A percentile compares a stretch with the other conserved stretches of the same genome.
These are phyloP conservation scores for Boletus semigastroideus DNA, from an alignment of 1,284 basidiomycete genomes.

Conservation along the genomic window DNA sequence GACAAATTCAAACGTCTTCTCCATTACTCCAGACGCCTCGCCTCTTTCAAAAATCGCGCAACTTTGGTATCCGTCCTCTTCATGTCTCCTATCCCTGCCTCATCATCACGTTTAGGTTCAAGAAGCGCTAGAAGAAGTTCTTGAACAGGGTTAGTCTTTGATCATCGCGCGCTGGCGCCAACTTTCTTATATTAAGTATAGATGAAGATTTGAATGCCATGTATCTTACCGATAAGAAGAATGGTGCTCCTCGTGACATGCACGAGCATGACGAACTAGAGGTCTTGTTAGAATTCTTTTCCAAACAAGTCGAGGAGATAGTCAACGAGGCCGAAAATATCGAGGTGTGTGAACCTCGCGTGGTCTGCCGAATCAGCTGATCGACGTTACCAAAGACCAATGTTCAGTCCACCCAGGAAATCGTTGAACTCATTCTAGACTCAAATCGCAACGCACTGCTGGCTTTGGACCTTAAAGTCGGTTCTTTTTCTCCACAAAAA, in stretches of 20 bases:
- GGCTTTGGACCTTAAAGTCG: constrained; percentile 86
- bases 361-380: not conserved
- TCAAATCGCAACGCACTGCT: constrained; percentile 93
- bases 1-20: constrained; percentile 89
- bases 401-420: constrained; percentile 95
- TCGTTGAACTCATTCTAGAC: constrained; percentile 95
- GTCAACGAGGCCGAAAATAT: constrained; percentile 90
- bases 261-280: constrained; percentile 94
- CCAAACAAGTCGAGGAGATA: constrained; percentile 95
- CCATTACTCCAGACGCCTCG: constrained; percentile 85
- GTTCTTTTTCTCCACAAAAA: constrained; percentile 13
- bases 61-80: constrained; percentile 52
- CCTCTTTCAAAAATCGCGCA: constrained; percentile 86
- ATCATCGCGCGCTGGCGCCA: not conserved
- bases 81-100: constrained; percentile 2
- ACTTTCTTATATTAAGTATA: constrained; percentile 33
- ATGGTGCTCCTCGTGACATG: constrained; percentile 50
- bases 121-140: constrained; percentile 84
- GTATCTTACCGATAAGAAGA: constrained; percentile 85
- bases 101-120: constrained; percentile 59
- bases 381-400: constrained; percentile 57
- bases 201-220: constrained; percentile 93
- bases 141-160: constrained; percentile 70
- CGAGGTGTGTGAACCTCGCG: constrained; percentile 50
- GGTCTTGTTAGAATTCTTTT: constrained; percentile 88